Conservation (phyloP, 164 flowering plant species). For the Nelumbo lutea region DNA sequence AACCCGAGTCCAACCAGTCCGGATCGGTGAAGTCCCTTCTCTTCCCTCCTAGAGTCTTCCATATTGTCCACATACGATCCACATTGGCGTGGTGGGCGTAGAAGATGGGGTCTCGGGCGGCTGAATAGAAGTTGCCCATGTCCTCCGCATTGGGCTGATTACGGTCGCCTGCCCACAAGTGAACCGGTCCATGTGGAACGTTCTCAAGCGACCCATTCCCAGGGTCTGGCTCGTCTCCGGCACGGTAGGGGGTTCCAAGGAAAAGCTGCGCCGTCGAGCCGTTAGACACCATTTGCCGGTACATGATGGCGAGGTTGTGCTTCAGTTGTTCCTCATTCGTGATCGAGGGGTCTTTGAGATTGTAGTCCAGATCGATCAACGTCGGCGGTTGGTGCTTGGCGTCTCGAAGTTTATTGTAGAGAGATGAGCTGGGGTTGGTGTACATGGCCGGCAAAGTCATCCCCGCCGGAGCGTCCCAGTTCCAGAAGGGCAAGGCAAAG, state of each 20-base stretch:
- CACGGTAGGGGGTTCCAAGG: slow-evolving; percentile 38
- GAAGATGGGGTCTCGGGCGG: slow-evolving; percentile 21
- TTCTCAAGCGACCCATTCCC: slow-evolving; percentile 43
- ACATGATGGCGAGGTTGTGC: slow-evolving; percentile 47
- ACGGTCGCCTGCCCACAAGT: slow-evolving; percentile 40
- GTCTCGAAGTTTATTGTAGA: slow-evolving; percentile 25
- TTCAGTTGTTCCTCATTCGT: slow-evolving; percentile 14
- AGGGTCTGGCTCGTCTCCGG: slow-evolving; percentile 32
- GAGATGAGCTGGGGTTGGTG: slow-evolving; percentile 18
- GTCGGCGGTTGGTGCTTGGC: slow-evolving; percentile 34
- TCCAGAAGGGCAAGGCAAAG: slow-evolving; percentile 47
- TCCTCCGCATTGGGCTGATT: slow-evolving; percentile 15
- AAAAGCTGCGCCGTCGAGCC: slow-evolving; percentile 33
- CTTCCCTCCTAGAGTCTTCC: slow-evolving; percentile 26
- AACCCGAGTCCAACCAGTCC: slow-evolving; percentile 28
- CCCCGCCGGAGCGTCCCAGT: slow-evolving; percentile 39
- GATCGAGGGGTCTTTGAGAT: slow-evolving; percentile 18
- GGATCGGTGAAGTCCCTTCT: slow-evolving; percentile 25
- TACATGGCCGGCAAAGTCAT: slow-evolving; percentile 37
- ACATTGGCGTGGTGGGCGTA: slow-evolving; percentile 29
- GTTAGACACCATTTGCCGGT: slow-evolving; percentile 45
- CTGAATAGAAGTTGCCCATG: slow-evolving; percentile 27
- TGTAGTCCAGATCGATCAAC: slow-evolving; percentile 40
- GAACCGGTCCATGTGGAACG: slow-evolving; percentile 40
- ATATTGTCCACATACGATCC: slow-evolving; percentile 30